Evolutionary conservation across 2,329 filamentous ascomycete species (phyloP), one percentile per base, ranked within the genome.

Genomic region (Paecilomyces sp.): DNA sequence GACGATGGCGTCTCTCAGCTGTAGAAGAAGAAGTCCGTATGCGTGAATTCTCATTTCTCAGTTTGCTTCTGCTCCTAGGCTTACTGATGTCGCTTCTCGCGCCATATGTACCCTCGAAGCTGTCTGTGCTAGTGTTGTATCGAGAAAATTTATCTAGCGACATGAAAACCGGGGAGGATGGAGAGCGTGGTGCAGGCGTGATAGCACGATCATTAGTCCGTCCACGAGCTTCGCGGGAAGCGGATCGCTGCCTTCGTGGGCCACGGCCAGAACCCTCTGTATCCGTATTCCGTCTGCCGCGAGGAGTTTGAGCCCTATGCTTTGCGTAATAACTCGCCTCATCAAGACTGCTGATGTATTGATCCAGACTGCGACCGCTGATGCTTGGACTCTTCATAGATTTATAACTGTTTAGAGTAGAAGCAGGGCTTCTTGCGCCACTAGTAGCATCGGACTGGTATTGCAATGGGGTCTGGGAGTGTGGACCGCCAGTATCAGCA

Each of bases 131-230:
- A 4, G 72, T 74, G 55, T 77, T 75, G 61, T 78, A 80, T 53
- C 71, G 69, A 56, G 76, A 69, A 61, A 90, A 72, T 67, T 97
- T 92, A 67, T 96, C 91, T 0, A 92, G 92, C 2, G 92, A 96
- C 92, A 97, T 97, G 2, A 92, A 91, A 1, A 96, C 83, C 0
- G 93, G 93, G 0, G 93, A 97, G 1, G 91, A 95, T 0, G 93
- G 93, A 1, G 93, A 97, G 24, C 90, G 83, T 75, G 96, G 96
- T 12, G 87, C 85, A 18, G 89, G 85, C 69, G 86, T 88, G 63
- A 88, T 91, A 64, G 87, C 88, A 24, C 88, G 84, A 53, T 84
- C 81, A 12, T 83, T 78, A 25, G 82, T 82, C 62, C 90, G 84
- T 22, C 89, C 90, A 60, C 90, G 86, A 51, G 67, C 67, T 22